These are phyloP conservation scores for Chaetomium olivaceum DNA, from an alignment of 2,329 filamentous ascomycete genomes.

Conservation along the genomic window DNA sequence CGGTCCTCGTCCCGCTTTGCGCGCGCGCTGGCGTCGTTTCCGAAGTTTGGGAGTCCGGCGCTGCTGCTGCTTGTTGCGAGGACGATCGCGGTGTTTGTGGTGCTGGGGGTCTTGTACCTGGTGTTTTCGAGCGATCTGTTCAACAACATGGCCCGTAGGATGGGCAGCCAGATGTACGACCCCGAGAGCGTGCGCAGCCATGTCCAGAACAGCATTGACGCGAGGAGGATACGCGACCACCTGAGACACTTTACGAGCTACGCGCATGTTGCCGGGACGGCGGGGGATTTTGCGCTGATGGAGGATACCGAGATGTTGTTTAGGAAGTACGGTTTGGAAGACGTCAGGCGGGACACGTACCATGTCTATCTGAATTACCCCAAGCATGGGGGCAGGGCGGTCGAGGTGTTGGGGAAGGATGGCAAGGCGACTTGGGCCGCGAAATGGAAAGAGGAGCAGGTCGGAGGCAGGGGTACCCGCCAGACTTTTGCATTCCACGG, in stretches of 20 bases:
- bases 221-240: slow-evolving; percentile 68
- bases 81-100: slow-evolving; percentile 70
- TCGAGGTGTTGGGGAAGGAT: slow-evolving; percentile 74
- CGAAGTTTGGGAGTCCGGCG: slow-evolving; percentile 43
- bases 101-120: slow-evolving; percentile 77
- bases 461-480: slow-evolving; percentile 61
- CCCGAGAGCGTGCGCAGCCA: slow-evolving; percentile 78
- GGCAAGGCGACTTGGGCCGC: slow-evolving; percentile 72
- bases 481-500: slow-evolving; percentile 85
- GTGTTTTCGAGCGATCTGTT: slow-evolving; percentile 86
- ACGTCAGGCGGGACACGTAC: slow-evolving; percentile 75
- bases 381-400: slow-evolving; percentile 69
- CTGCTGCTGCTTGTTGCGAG: slow-evolving; percentile 65
- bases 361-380: slow-evolving; percentile 94
- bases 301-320: slow-evolving; percentile 83
- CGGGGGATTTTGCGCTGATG: slow-evolving; percentile 84
- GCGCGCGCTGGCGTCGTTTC: slow-evolving; percentile 29
- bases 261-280: slow-evolving; percentile 90
- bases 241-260: slow-evolving; percentile 77
- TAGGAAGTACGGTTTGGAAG: slow-evolving; percentile 68
- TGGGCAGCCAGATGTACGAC: slow-evolving; percentile 73
- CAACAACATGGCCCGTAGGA: slow-evolving; percentile 60
- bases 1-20: background rate
- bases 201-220: slow-evolving; percentile 72
- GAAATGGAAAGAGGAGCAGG: slow-evolving; percentile 76